These are phyloP conservation scores for Pelargonium myrrhifolium DNA, from an alignment of 441 rosid genomes.

Conservation along the genomic window DNA sequence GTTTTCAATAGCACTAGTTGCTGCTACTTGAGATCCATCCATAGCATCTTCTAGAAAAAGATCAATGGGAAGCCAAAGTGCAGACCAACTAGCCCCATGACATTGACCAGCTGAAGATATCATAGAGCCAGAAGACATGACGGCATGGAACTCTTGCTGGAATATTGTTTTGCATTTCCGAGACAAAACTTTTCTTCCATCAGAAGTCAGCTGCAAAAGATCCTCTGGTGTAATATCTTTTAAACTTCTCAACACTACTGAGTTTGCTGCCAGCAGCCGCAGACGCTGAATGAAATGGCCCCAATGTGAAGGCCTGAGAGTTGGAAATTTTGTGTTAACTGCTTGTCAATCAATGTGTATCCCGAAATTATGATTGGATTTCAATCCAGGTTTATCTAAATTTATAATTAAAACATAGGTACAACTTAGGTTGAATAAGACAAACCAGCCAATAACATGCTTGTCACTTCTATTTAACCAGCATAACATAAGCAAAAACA, in stretches of 20 bases:
- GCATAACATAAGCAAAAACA: neutral
- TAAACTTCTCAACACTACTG: slow-evolving; percentile 55
- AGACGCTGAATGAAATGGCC: slow-evolving; percentile 56
- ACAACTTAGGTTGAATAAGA: neutral
- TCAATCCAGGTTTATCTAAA: neutral
- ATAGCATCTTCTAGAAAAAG: slow-evolving; percentile 86
- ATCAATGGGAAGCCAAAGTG: slow-evolving; percentile 91
- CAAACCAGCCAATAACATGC: neutral
- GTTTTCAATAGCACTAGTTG: slow-evolving; percentile 57
- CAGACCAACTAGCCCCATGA: slow-evolving; percentile 61
- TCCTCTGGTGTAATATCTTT: slow-evolving; percentile 48
- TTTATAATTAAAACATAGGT: neutral
- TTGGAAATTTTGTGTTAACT: neutral
- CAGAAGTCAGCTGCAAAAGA: slow-evolving; percentile 58
- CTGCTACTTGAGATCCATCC: slow-evolving; percentile 73
- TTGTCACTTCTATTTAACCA: neutral
- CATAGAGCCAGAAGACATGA: slow-evolving; percentile 46
- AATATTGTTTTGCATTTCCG: slow-evolving; percentile 43
- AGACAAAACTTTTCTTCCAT: slow-evolving; percentile 32
- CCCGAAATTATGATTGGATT: neutral
- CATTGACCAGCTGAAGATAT: slow-evolving; percentile 58
- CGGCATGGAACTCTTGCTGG: slow-evolving; percentile 47
- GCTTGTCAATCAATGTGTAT: neutral
- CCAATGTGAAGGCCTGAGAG: slow-evolving; percentile 69
- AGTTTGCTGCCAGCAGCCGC: slow-evolving; percentile 55